Evolutionary conservation across 2,329 filamentous ascomycete species (phyloP).

Genomic region (Tricladium varicosporioides): DNA sequence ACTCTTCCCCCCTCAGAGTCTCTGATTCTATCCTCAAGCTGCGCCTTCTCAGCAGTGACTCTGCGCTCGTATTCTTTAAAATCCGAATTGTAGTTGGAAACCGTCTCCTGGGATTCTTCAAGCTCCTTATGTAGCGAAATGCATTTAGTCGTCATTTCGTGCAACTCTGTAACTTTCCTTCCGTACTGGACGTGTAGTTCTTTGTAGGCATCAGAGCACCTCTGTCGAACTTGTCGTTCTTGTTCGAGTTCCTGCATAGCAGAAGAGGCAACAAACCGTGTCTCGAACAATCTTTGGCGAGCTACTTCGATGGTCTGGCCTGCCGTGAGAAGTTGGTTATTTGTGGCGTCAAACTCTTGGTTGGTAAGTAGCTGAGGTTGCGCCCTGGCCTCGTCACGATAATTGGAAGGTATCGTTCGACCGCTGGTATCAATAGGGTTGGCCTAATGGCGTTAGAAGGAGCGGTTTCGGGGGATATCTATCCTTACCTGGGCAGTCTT

Average conservation of each 20-base stretch:
- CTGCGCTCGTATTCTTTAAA: slow-evolving; percentile 2
- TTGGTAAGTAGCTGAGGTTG: not conserved
- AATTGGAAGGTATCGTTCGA: not conserved
- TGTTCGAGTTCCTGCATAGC: not conserved
- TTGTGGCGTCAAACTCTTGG: slow-evolving; percentile 4
- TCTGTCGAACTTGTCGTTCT: not conserved
- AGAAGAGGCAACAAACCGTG: not conserved
- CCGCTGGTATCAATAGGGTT: not conserved
- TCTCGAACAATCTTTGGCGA: not conserved
- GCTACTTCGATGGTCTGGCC: not conserved
- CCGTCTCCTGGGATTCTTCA: not conserved
- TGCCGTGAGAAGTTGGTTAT: slow-evolving; percentile 2
- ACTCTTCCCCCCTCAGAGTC: slow-evolving; percentile 1
- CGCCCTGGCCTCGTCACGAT: not conserved
- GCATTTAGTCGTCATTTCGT: not conserved
- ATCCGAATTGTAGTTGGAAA: slow-evolving; percentile 1
- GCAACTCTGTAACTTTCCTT: not conserved
- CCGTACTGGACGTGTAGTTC: not conserved
- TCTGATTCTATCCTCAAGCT: not conserved
- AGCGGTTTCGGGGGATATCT: not conserved
- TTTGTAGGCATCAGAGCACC: slow-evolving; percentile 1
- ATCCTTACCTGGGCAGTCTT: not conserved
- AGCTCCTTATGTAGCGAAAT: slow-evolving; percentile 2
- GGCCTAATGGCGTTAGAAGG: not conserved
- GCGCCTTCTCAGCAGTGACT: no score